Base-by-base conservation (phyloP, 2,329 filamentous ascomycete genomes). In the Leptographium radiaticola region DNA sequence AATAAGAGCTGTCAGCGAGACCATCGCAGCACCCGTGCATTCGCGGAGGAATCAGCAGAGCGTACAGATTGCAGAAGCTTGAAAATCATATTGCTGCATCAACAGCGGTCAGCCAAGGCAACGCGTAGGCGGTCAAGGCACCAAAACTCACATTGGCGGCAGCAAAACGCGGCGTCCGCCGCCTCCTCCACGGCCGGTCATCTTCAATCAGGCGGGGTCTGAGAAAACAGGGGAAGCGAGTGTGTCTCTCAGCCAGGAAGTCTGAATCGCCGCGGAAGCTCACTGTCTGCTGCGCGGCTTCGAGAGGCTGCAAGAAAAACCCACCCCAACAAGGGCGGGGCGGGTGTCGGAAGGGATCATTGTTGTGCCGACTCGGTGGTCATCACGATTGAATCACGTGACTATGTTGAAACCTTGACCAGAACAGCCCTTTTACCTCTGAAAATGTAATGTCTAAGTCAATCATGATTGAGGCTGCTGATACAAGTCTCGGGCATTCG, bases 21-120 rank as follows among this genome's bases (percentile, higher is more conserved):
- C 13, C 18, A 20, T n/a, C 33, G 52, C 46, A 55, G 25, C 30
- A n/a, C 16, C 11, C 4, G 11, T 2, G 4, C 8, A 11, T 47
- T 8, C 6, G 4, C 15, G 16, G 6, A n/a, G 16, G 3, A 30
- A 2, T 6, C 2, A 31, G n/a, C 11, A 4, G 11, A 4, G 20
- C 59, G 42, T 51, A 61, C 60, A 48, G 70, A 73, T 64, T 84
- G 90, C 11, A 97, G 80, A 42, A 96, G 84, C 76, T 93, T 95
- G 81, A 93, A 93, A 68, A 93, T 91, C 70, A 89, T 89, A 71
- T 93, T 90, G 74, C 61, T 62, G 34, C 30, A 42, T 12, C 18
- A 34, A 38, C 12, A 4, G 4, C n/a, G 39, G n/a, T 20, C 39
- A 36, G 44, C 25, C 20, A 15, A 39, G 25, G 25, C 8, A 18